Base-by-base conservation (phyloP, 2,329 filamentous ascomycete species). In the Pyricularia sp. region DNA sequence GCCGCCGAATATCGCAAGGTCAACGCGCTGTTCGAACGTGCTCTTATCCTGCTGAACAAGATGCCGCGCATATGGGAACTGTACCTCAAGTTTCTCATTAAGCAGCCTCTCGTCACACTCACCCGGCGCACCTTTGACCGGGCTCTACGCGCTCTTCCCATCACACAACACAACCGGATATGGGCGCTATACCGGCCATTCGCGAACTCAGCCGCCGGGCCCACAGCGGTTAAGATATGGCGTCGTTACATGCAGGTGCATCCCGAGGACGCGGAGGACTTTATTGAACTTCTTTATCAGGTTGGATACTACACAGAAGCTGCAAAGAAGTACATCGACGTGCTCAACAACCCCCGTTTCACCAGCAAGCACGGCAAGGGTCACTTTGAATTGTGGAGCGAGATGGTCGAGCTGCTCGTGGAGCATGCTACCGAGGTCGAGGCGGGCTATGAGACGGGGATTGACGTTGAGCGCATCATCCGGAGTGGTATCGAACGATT, bases 61-160 rank as follows among this genome's bases (percentile, higher is more conserved):
- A 99, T 99, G 95, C 95, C 96, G 28, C 88, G 89, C 73, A 95
- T 99, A 77, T 99, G 95, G 96, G 94, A 97, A 78, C 92, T 98
- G 89, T 99, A 97, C 78, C 88, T 99, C 71, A 86, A 86, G 66
- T 98, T 99, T 76, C 84, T 99, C 69, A 88, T 94, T 77, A 88
- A 92, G 75, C 95, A 99, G 78, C 95, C 95, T n/a, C 83, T 96
- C 68, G 89, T 99, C 71, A 97, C 94, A 9, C 85, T 89, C 69
- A 96, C 93, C 30, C 88, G 95, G 70, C 89, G 89, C 72, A 92
- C 92, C 0, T 99, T 99, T 80, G 94, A 99, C 80, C 90, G 93
- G 70, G 94, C 95, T 14, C 85, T 99, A 64, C 89, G 94, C 71
- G 94, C 96, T 6, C 84, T 99, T 59, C 95, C 96, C 2, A 88